Evolutionary conservation across 805 yeast species (phyloP).

Genomic region (Spathaspora arborariae): DNA sequence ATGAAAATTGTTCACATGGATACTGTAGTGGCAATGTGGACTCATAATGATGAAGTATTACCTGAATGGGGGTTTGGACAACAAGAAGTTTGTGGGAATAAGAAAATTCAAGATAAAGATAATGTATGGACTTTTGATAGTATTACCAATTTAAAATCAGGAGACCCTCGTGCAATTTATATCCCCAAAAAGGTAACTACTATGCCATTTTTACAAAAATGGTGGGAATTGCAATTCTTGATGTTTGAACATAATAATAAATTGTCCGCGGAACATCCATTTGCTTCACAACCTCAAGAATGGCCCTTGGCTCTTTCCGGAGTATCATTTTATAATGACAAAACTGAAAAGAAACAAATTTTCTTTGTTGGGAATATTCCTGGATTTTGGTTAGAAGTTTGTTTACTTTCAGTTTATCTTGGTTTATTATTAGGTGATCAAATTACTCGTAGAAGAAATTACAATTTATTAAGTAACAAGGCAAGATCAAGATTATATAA

Average conservation of each 20-base stretch:
- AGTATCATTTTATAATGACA: slow-evolving; percentile 93
- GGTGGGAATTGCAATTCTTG: slow-evolving; percentile 80
- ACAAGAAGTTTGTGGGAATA: slow-evolving; percentile 94
- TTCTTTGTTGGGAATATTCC: slow-evolving; percentile 85
- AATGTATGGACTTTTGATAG: slow-evolving; percentile 76
- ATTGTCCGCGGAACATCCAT: slow-evolving; percentile 86
- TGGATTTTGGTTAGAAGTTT: slow-evolving; percentile 85
- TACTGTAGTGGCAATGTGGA: slow-evolving; percentile 91
- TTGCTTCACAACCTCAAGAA: slow-evolving; percentile 83
- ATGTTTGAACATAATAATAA: slow-evolving; percentile 95
- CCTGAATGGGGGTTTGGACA: slow-evolving; percentile 96
- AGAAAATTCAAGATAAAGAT: slow-evolving; percentile 62
- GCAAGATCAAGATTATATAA: slow-evolving; percentile 73
- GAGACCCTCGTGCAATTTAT: slow-evolving; percentile 59
- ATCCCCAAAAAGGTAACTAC: slow-evolving; percentile 60
- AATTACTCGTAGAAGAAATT: slow-evolving; percentile 69
- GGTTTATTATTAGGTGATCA: slow-evolving; percentile 73
- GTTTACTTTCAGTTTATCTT: slow-evolving; percentile 56
- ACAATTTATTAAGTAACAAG: slow-evolving; percentile 49
- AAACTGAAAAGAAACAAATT: slow-evolving; percentile 63
- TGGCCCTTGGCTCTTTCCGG: slow-evolving; percentile 93
- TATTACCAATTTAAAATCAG: slow-evolving; percentile 50
- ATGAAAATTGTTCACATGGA: slow-evolving; percentile 77
- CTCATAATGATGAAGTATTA: slow-evolving; percentile 74
- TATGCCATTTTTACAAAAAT: slow-evolving; percentile 76